Conservation (phyloP, 148 eudicot species). For the Mesembryanthemum crystallinum region DNA sequence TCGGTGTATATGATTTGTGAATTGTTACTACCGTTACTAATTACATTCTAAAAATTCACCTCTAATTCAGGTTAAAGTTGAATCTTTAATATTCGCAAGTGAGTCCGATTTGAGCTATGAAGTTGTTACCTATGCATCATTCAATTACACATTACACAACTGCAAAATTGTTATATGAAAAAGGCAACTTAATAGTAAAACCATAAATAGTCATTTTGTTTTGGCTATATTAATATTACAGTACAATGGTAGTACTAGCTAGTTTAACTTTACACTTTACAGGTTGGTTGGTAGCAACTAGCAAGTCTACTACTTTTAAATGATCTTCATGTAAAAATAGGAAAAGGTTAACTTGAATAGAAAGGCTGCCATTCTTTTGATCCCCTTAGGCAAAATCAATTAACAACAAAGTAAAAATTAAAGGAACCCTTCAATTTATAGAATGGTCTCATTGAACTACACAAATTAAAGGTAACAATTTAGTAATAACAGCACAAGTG, state of each 20-base stretch:
- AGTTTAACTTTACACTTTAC: no score
- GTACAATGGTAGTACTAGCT: constrained; percentile 1
- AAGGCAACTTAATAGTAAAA: background rate
- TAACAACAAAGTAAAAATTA: no score
- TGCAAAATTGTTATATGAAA: background rate
- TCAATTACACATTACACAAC: no score
- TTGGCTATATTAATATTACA: no score
- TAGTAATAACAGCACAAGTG: constrained; percentile 12
- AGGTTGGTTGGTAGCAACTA: no score
- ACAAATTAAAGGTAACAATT: constrained; percentile 5
- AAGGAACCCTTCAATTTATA: background rate
- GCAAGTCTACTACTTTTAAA: background rate
- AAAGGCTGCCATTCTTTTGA: constrained; percentile 31
- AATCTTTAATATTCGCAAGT: no score
- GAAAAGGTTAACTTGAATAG: constrained; percentile 19
- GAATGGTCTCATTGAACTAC: background rate
- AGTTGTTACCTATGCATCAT: no score
- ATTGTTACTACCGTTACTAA: no score
- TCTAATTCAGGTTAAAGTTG: no score
- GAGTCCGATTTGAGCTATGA: no score
- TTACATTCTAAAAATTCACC: no score
- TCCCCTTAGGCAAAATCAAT: constrained; percentile 5
- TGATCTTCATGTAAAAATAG: background rate
- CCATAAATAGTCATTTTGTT: background rate
- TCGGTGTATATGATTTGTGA: no score